Evolutionary conservation across 2,329 filamentous ascomycete species (phyloP).

Genomic region (Phialemoniopsis sp.): DNA sequence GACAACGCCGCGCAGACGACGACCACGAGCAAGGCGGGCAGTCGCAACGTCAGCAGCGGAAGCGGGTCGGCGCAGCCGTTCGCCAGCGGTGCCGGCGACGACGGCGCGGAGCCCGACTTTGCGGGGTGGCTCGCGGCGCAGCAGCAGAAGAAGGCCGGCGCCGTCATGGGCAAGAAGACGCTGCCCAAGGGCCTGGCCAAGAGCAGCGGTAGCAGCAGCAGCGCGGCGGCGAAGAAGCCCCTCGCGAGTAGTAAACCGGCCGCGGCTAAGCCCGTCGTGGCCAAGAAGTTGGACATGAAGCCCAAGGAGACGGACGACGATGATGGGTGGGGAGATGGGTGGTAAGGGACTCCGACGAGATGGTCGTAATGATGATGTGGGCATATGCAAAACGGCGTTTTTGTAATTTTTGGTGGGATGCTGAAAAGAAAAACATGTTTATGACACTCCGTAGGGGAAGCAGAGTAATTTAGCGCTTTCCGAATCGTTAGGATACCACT

Average conservation of each 20-base stretch:
- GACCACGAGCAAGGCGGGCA: slow-evolving; percentile 18
- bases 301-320: slow-evolving; percentile 56
- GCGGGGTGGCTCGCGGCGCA: slow-evolving; percentile 92
- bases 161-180: slow-evolving; percentile 45
- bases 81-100: slow-evolving; percentile 40
- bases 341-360: too few species aligned
- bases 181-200: slow-evolving; percentile 83
- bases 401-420: too few species aligned
- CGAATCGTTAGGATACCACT: too few species aligned
- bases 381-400: too few species aligned
- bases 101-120: slow-evolving; percentile 89
- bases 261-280: slow-evolving; percentile 34
- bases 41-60: slow-evolving; percentile 13
- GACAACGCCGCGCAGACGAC: slow-evolving; percentile 12
- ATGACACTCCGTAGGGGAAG: too few species aligned
- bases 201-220: slow-evolving; percentile 31
- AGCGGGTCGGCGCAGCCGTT: slow-evolving; percentile 47
- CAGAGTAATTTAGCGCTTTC: too few species aligned
- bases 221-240: slow-evolving; percentile 33
- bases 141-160: slow-evolving; percentile 63
- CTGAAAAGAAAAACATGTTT: too few species aligned
- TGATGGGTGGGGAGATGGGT: slow-evolving; percentile 64
- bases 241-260: slow-evolving; percentile 35
- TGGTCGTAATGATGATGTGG: too few species aligned
- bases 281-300: slow-evolving; percentile 68